A percentile compares a stretch with the other conserved stretches of the same genome.
Conservation (phyloP, 2,329 filamentous ascomycete species). For the Neoarthrinium moseri region DNA sequence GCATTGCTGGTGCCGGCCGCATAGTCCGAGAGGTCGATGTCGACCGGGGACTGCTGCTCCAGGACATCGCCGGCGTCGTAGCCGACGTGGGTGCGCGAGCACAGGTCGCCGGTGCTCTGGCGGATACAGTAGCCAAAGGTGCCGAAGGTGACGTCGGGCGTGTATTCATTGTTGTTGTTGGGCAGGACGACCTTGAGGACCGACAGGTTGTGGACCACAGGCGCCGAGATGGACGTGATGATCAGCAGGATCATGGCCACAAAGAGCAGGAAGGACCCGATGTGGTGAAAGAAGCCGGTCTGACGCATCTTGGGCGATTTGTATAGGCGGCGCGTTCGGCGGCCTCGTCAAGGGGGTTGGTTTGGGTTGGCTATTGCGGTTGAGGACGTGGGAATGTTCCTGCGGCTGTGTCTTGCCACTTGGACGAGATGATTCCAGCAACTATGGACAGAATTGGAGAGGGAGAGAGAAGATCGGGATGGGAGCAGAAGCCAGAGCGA, state of each 20-base stretch:
- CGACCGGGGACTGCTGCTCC: conserved; percentile 10
- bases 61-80: conserved; percentile 24
- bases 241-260: conserved; percentile 42
- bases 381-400: not conserved
- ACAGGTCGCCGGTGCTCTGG: conserved; percentile 18
- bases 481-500: too few relatives aligned
- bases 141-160: conserved; percentile 36
- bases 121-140: conserved; percentile 43
- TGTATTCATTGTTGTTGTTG: conserved; percentile 16
- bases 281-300: conserved; percentile 36
- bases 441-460: not conserved
- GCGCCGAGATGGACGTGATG: conserved; percentile 44
- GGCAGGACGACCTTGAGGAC: conserved; percentile 39
- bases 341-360: too few relatives aligned
- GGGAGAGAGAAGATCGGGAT: too few relatives aligned
- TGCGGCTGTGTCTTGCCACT: not conserved
- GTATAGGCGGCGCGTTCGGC: too few relatives aligned
- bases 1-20: conserved; percentile 33
- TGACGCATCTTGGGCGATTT: conserved; percentile 23
- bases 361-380: not conserved
- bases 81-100: conserved; percentile 21
- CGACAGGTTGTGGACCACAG: conserved; percentile 40
- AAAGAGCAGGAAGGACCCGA: conserved; percentile 44
- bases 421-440: not conserved
- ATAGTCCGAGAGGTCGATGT: conserved; percentile 31